Base-by-base conservation (phyloP, 352 stramenopile species). In the Globisporangium irregulare region DNA sequence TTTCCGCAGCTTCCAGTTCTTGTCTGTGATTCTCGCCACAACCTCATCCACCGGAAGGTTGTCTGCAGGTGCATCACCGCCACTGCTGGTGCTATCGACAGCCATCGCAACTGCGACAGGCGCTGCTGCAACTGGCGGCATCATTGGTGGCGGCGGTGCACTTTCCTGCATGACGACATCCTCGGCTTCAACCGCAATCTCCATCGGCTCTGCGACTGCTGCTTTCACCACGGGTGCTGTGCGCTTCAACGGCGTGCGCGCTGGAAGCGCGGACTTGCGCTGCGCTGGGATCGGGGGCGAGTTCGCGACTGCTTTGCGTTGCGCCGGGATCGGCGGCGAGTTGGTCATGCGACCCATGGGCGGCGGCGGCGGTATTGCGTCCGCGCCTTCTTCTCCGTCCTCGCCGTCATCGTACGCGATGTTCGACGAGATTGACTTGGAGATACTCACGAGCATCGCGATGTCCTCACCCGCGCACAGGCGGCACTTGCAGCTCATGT, bases 1-100 rank as follows among this genome's bases (percentile, higher is more conserved):
- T 79, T 95, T 96, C 8, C 89, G 79, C 18, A 89, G 68, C 75
- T 94, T 95, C 89, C 89, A 96, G 73, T 92, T 93, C 73, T 93
- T 95, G 62, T 96, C 87, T 15, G 73, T 76, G 57, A 94, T 24
- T 59, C 92, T 83, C 15, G 75, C 71, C 32, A 91, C 56, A 3
- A 94, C 51, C 4, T 57, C 69, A 7, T 92, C 84, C 9, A 92
- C 68, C 22, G 76, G 71, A 12, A 76, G 70, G 22, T 78, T 74
- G 0, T 66, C 64, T 10, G 24, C 58, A 22, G 38, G 5, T 25
- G 32, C 55, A 58, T 18, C 27, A 27, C 15, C 53, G 22, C 24
- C 43, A 57, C 27, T 68, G 38, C 54, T 36, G 20, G 22, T 48
- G 20, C 56, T 41, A 25, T 58, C 61, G n/a, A 53, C 7, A 38